Evolutionary conservation across 345 rosid genomes (phyloP), one percentile per base, ranked within the genome.

Genomic region (Pistacia integerrima): DNA sequence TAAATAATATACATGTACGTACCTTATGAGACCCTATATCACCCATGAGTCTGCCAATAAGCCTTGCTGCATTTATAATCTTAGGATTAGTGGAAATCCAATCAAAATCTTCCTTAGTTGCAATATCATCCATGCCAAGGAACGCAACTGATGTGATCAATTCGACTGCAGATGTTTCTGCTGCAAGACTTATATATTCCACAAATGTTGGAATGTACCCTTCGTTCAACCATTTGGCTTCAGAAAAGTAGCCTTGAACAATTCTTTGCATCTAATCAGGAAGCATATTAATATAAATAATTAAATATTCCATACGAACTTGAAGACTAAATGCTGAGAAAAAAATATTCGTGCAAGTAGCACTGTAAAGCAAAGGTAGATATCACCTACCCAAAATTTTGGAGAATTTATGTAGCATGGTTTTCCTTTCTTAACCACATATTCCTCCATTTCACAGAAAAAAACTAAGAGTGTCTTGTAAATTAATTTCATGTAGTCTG

Each of bases 141-240:
- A 73, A 77, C 8, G 46, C 25, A 13, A 16, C 4, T 10, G 49
- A 51, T 3, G 8, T 76, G 22, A 36, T 5, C 62, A 36, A 61
- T 67, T 1, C 65, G 10, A 13, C 57, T 16, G 73, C 77, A 18
- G 59, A 16, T 0, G 6, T 74, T 5, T 59, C 38, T 46, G 33
- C 5, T 52, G 82, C 79, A 59, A 73, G 64, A 56, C 60, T 44
- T 5, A 61, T 28, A 51, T 83, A 83, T 25, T 80, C 86, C 17
- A 77, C 69, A 7, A 77, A 33, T 2, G 84, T 74, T 61, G 83
- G 86, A 22, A 55, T 33, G 30, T 41, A 56, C 1, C 20, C 67
- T 20, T 22, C 22, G 0, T 22, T 22, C 22, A 22, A 22, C 22
- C 22, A 22, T 22, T 22, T 22, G 22, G 22, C 22, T 22, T 22